Evolutionary conservation across 2,329 filamentous ascomycete species (phyloP).

Genomic region (Nannizziopsis barbatae): DNA sequence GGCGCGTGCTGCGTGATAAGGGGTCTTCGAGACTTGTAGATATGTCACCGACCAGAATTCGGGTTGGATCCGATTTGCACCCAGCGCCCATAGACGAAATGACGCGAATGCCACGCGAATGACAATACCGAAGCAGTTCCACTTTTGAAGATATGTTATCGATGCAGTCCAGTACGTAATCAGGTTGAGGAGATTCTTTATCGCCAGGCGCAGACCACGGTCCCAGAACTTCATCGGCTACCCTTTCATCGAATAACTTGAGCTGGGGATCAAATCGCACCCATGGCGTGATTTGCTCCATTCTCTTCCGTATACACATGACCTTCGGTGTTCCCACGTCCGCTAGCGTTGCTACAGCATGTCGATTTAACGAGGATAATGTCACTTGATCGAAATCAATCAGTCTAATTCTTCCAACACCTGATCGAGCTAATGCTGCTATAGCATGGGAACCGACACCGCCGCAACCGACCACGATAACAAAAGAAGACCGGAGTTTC

Average conservation of each 20-base stretch:
- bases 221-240: constrained; percentile 55
- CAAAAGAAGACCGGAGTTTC: constrained; percentile 68
- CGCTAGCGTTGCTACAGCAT: constrained; percentile 83
- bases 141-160: constrained; percentile 99
- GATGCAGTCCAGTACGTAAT: constrained; percentile 93
- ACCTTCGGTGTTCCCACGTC: constrained; percentile 94
- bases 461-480: constrained; percentile 84
- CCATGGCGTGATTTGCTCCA: constrained; percentile 87
- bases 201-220: constrained; percentile 47
- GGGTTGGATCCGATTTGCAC: constrained; percentile 77
- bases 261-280: constrained; percentile 75
- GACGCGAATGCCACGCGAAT: constrained; percentile 63
- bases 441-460: constrained; percentile 90
- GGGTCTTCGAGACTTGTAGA: constrained; percentile 78
- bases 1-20: constrained; percentile 71
- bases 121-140: constrained; percentile 75
- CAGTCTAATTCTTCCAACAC: constrained; percentile 74
- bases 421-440: constrained; percentile 75
- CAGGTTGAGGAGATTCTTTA: constrained; percentile 46
- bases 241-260: constrained; percentile 64
- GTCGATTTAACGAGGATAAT: constrained; percentile 85
- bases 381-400: constrained; percentile 98
- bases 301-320: constrained; percentile 62
- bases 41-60: constrained; percentile 84
- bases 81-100: constrained; percentile 95